Percentiles rank a stretch among this genome's conserved stretches.
These are phyloP conservation scores for Ailanthus altissimus DNA, from an alignment of 345 rosid genomes.

Conservation along the genomic window DNA sequence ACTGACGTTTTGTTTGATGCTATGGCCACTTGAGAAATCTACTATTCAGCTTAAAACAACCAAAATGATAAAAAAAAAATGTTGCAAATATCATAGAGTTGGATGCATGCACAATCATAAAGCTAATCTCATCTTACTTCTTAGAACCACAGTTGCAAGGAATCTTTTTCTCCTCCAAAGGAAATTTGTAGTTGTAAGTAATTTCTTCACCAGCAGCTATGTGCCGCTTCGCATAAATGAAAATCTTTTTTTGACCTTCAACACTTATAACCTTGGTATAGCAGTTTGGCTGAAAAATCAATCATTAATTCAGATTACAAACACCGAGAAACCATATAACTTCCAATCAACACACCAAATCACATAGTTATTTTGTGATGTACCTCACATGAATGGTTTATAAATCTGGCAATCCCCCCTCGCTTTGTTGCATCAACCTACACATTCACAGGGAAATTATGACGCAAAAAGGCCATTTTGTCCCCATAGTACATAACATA, in stretches of 20 bases:
- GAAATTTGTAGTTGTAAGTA: conserved; percentile 95
- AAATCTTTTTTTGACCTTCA: conserved; percentile 90
- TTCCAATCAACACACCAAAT: conserved; percentile 18
- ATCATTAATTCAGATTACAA: conserved; percentile 24
- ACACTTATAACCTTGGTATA: conserved; percentile 94
- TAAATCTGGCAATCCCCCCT: conserved; percentile 98
- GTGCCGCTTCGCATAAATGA: conserved; percentile 91
- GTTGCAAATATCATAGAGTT: conserved; percentile 15
- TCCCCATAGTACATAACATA: not conserved
- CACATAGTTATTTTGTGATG: conserved; percentile 17
- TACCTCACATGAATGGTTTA: conserved; percentile 99
- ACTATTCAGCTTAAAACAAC: conserved; percentile 6
- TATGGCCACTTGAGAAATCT: conserved; percentile 4
- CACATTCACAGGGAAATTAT: conserved; percentile 19
- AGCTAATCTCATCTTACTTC: conserved; percentile 58
- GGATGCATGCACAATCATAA: not conserved
- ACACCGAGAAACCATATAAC: conserved; percentile 20
- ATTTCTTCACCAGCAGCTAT: conserved; percentile 90
- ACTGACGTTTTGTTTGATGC: not conserved
- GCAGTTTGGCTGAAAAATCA: conserved; percentile 85
- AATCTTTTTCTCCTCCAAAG: conserved; percentile 89
- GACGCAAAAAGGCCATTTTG: conserved; percentile 8
- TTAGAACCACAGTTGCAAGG: conserved; percentile 96
- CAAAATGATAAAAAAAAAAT: not conserved
- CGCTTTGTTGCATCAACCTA: conserved; percentile 99